Evolutionary conservation across 2,329 filamentous ascomycete species (phyloP).

Genomic region (Epichloe baconii): DNA sequence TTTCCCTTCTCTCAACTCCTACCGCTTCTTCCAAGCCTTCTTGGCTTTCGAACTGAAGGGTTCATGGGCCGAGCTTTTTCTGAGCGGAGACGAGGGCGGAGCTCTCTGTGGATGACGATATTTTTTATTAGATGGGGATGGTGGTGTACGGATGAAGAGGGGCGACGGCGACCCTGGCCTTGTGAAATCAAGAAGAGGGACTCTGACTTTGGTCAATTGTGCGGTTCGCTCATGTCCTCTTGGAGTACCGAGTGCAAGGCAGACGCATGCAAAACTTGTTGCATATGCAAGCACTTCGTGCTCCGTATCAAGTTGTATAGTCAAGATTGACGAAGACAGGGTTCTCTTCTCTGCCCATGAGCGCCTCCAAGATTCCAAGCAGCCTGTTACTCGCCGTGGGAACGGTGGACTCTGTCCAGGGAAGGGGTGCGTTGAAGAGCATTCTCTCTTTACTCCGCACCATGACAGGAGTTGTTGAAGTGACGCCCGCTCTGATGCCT

Average conservation of each 20-base stretch:
- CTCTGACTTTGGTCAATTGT: not conserved
- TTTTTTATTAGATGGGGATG: conserved; percentile 1
- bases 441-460: not conserved
- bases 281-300: not conserved
- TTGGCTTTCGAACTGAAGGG: not conserved
- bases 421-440: not conserved
- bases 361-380: not conserved
- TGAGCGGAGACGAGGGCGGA: conserved; percentile 4
- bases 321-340: not conserved
- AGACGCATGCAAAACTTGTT: no score
- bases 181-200: no score
- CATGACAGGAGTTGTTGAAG: not conserved
- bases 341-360: not conserved
- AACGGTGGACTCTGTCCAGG: not conserved
- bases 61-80: not conserved
- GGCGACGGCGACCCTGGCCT: not conserved
- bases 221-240: not conserved
- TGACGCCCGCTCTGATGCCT: not conserved
- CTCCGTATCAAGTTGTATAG: not conserved
- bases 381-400: not conserved
- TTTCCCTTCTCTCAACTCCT: not conserved
- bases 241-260: no score
- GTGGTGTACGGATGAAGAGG: not conserved
- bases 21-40: not conserved
- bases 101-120: conserved; percentile 3